Base-by-base conservation (phyloP, 2,329 filamentous ascomycete species). In the Proliferodiscus dingleyae region DNA sequence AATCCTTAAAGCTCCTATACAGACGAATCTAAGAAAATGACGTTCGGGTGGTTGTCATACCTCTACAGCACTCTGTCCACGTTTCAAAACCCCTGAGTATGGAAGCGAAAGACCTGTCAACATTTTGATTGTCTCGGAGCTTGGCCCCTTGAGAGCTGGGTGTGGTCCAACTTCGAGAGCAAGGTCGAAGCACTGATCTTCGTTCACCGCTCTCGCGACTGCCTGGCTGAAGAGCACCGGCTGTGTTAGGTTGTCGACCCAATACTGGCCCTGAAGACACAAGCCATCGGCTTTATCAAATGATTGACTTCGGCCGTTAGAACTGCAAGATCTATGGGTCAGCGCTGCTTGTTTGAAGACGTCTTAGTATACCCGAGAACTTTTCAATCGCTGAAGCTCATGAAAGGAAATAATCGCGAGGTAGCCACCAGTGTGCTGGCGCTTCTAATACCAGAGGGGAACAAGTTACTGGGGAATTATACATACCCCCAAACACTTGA, bases 201-300 rank as follows among this genome's bases (percentile, higher is more conserved):
- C 33, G n/a, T 13, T 13, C 15, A 24, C 22, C 15, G 45, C 40
- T 30, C 21, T 18, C 41, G 73, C 49, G 0, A 75, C 47, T 0
- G 71, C 71, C 5, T 60, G 53, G 8, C 63, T 53, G 48, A 72
- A 76, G 4, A 66, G 58, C 6, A 77, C 73, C 1, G 66, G 46
- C 2, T 56, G 53, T 0, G 57, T 44, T 53, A 77, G 57, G 43
- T 77, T 77, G 2, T 62, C 54, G 13, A 42, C 41, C 57, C 57
- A 59, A 26, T 59, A 59, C 5, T 15, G n/a, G 1, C 30, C 50
- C 2, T 30, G 37, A 11, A 57, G 34, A 21, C 43, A 37, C 5
- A 9, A 18, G n/a, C 32, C n/a, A 24, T 37, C 11, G 4, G 30
- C 23, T 15, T 43, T 43, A 68, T 70, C 4, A 56, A 52, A 13